Conservation (phyloP, 2,329 filamentous ascomycete species). For the Phymatotrichopsis omnivora region DNA sequence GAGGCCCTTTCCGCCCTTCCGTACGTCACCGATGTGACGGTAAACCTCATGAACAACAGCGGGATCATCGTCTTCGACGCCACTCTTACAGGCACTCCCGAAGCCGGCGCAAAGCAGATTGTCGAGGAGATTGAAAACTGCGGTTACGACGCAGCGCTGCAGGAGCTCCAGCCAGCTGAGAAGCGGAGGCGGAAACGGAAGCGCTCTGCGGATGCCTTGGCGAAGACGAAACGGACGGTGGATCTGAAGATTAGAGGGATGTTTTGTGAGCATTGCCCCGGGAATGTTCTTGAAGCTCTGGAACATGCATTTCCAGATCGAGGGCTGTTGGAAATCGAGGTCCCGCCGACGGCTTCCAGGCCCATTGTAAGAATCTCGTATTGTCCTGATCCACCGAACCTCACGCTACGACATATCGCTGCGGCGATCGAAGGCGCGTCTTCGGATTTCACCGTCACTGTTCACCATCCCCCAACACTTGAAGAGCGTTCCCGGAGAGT, state of each 20-base stretch:
- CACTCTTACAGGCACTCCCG: slow-evolving; percentile 33
- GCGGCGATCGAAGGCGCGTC: slow-evolving; percentile 56
- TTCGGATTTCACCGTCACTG: slow-evolving; percentile 52
- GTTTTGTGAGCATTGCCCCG: slow-evolving; percentile 63
- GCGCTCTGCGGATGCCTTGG: slow-evolving; percentile 42
- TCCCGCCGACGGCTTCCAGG: slow-evolving; percentile 46
- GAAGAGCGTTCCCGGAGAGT: slow-evolving; percentile 71
- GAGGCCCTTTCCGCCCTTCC: slow-evolving; percentile 47
- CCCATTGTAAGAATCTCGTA: slow-evolving; percentile 66
- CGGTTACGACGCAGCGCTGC: slow-evolving; percentile 41
- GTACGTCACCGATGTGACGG: slow-evolving; percentile 48
- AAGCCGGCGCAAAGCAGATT: slow-evolving; percentile 41
- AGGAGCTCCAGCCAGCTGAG: too few relatives aligned
- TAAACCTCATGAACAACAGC: slow-evolving; percentile 59
- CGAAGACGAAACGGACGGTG: slow-evolving; percentile 50
- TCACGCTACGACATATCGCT: slow-evolving; percentile 69
- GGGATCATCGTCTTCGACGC: slow-evolving; percentile 48
- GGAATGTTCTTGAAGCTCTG: slow-evolving; percentile 40
- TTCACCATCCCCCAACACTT: slow-evolving; percentile 71
- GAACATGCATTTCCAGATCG: slow-evolving; percentile 42
- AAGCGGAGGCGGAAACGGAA: slow-evolving; percentile 44
- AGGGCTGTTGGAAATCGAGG: slow-evolving; percentile 45
- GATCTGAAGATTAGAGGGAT: slow-evolving; percentile 60
- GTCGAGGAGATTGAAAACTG: slow-evolving; percentile 43
- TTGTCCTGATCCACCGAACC: slow-evolving; percentile 51